Base-by-base conservation (phyloP, 139 green algal genomes). In the Eudorina sp. region DNA sequence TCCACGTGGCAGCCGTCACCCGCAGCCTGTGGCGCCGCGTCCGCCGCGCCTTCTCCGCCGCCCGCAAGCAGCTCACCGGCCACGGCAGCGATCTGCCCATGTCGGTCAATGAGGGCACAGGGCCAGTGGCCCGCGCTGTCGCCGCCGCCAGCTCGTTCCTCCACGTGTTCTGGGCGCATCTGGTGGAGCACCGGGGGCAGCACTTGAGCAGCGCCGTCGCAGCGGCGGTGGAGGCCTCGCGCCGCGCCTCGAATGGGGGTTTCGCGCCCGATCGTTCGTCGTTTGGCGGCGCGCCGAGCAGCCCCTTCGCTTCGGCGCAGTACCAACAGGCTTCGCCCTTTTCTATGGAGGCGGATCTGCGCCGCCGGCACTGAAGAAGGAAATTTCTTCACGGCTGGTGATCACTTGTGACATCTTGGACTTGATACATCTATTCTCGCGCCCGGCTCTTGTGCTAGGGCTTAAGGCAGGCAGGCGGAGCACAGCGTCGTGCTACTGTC, bases 1-100 rank as follows among this genome's bases (percentile, higher is more conserved):
- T 62, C 4, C 75, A 69, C 75, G 66, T 31, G 48, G 3, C n/a
- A 7, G 41, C 29, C 18, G 43, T 86, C 29, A 76, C 58, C 1
- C 60, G 19, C 60, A 5, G 7, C n/a, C 80, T 86, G 29, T 86
- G 80, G 80, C 80, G 80, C 40, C 80, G 80, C 80, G 36, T 27
- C 60, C 80, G 55, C 11, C 80, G 80, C 41, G 80, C 80, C 40
- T 62, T 64, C 16, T 11, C 43, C 7, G 58, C 43, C 25, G 80
- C 60, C 2, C 60, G 62, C 60, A 76, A 62, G 58, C 40, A 74
- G n/a, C 29, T 86, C 0, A 75, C 79, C 11, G 80, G 80, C n/a
- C 55, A 74, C 55, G 36, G 48, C 29, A 74, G 55, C 34, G 55
- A 74, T 27, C 78, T 85, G 55, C 78, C 78, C 13, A 74, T 64